Evolutionary conservation across 805 yeast genomes (phyloP), one percentile per base, ranked within the genome.

Genomic region (Hyphopichia homilentoma): DNA sequence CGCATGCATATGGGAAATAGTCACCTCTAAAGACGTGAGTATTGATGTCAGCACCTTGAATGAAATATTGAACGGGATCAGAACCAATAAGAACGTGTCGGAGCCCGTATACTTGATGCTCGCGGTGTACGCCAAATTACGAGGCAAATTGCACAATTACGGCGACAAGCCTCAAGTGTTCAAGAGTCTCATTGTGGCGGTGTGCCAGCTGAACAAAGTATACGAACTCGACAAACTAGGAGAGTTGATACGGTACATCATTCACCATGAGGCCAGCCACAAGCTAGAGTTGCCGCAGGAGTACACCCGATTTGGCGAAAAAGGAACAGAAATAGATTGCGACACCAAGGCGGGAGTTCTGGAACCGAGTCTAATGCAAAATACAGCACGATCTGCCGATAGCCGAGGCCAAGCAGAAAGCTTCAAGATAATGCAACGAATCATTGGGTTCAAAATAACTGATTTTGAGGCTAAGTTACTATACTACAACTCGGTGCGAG

Each of bases 311-410:
- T 18, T 27, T 18, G 33, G 28, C 12, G 24, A 18, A 9, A 23
- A 12, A 12, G 16, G n/a, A 4, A 21, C 5, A 6, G 25, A 4
- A 5, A 25, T 43, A 11, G 50, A 52, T 3, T 54, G 53, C 42
- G 54, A 56, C 17, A 29, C 54, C 14, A 36, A 38, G 29, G 40
- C 53, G 3, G 54, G 47, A 26, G 33, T 28, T 6, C 25, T 58
- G 3, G 60, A 63, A 27, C 79, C 90, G 0, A 73, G 51, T 9
- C 82, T 81, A 29, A 32, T 20, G 22, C 22, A 20, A 8, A 20
- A 20, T 20, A 20, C 7, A 20, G 22, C 11, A 20, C 22, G 22
- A 8, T 8, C 22, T 8, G 7, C 22, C 7, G 7, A 8, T 7
- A 20, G 22, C 11, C 6, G 25, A 25, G 9, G 35, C 16, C 12